phyloP scores from a whole-genome alignment of 2,329 filamentous ascomycete species.

The Aspergillus costaricaensis region DNA sequence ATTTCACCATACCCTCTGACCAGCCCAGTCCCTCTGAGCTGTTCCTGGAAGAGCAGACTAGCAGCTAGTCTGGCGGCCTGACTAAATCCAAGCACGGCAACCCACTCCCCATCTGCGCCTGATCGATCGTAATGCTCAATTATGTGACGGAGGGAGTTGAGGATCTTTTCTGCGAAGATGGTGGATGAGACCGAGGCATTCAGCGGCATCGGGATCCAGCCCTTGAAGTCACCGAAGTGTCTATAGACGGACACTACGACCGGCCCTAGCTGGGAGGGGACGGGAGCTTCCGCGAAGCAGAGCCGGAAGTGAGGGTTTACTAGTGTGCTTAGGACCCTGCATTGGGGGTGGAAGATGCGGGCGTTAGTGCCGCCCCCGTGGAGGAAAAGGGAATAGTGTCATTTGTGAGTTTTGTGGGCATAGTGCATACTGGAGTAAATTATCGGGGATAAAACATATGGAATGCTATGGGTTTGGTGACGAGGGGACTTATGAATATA shows the following conservation, averaged over 20 bases:
- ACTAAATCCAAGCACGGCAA: conserved; percentile 65
- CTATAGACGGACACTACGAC: conserved; percentile 67
- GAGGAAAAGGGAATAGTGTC: too few species aligned
- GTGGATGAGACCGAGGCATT: too few species aligned
- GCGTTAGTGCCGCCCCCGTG: not conserved
- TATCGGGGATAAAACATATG: too few species aligned
- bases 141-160: conserved; percentile 17
- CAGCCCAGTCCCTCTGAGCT: conserved; percentile 44
- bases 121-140: conserved; percentile 54
- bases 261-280: conserved; percentile 57
- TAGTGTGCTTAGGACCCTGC: conserved; percentile 55
- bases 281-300: conserved; percentile 71
- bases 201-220: conserved; percentile 57
- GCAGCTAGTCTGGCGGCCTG: conserved; percentile 65
- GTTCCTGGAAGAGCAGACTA: conserved; percentile 62
- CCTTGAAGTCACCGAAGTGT: conserved; percentile 64
- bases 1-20: too few species aligned
- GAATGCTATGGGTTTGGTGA: too few species aligned
- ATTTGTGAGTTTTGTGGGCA: too few species aligned
- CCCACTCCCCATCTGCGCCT: conserved; percentile 58
- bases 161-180: conserved; percentile 43
- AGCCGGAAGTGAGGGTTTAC: conserved; percentile 65
- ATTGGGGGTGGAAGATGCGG: conserved; percentile 66
- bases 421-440: too few species aligned
- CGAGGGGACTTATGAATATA: too few species aligned